phyloP scores from a whole-genome alignment of 805 yeast species.

The Teunomyces gatunensis region DNA sequence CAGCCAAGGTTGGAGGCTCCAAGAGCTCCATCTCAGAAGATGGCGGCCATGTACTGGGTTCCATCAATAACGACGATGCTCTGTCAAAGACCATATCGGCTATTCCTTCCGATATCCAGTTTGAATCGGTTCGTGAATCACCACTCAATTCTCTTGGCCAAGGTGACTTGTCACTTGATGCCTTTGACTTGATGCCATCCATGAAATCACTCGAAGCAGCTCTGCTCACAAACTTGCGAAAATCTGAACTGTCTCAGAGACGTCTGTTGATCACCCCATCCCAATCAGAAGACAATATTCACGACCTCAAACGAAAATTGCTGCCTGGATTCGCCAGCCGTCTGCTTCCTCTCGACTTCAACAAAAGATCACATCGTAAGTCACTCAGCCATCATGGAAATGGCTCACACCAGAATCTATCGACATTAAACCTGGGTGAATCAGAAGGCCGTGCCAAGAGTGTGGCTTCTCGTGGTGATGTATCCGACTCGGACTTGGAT shows the following conservation, averaged over 20 bases:
- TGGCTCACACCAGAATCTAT: background rate
- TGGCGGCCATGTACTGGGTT: background rate
- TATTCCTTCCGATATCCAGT: conserved; percentile 32
- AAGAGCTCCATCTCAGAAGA: conserved; percentile 8
- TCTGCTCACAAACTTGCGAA: conserved; percentile 3
- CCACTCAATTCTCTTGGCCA: conserved; percentile 48
- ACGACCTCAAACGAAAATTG: conserved; percentile 10
- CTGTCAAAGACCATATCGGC: background rate
- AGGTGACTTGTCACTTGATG: conserved; percentile 43
- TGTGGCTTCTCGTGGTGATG: background rate
- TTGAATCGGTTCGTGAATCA: conserved; percentile 46
- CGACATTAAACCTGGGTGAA: background rate
- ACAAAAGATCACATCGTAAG: conserved; percentile 17
- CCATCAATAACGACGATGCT: background rate
- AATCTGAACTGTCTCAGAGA: conserved; percentile 7
- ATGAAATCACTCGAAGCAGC: conserved; percentile 6
- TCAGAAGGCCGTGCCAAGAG: background rate
- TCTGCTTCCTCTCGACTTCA: conserved; percentile 14
- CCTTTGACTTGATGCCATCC: conserved; percentile 14
- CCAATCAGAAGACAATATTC: conserved; percentile 17
- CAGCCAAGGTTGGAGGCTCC: conserved; percentile 14
- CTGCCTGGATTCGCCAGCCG: conserved; percentile 20
- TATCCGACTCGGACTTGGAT: background rate
- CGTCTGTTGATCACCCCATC: conserved; percentile 14
- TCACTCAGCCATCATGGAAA: conserved; percentile 14